phyloP scores from a whole-genome alignment of 495 filamentous ascomycete genomes.

The Penicillium coprophilum region DNA sequence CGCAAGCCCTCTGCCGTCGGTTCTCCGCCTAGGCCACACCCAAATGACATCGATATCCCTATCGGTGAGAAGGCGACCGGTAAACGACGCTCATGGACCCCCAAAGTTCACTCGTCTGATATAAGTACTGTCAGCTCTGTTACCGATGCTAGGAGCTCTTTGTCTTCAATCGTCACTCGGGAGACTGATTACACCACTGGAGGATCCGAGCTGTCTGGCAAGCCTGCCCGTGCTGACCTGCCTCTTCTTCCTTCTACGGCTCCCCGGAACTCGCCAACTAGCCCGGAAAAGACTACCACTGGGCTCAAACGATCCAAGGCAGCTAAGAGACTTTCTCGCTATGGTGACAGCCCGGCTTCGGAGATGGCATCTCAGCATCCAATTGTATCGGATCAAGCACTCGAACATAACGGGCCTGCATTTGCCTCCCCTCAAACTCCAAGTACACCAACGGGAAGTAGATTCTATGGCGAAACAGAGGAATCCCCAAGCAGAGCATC shows the following conservation, averaged over 20 bases:
- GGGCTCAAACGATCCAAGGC: slow-evolving; percentile 57
- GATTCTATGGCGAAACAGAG: slow-evolving; percentile 27
- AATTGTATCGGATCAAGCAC: slow-evolving; percentile 12
- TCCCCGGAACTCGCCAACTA: slow-evolving; percentile 11
- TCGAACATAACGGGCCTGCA: slow-evolving; percentile 4
- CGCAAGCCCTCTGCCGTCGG: slow-evolving; percentile 33
- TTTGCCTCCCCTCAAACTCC: not conserved
- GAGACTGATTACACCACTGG: slow-evolving; percentile 39
- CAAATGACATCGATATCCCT: slow-evolving; percentile 63
- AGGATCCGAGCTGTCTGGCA: slow-evolving; percentile 28
- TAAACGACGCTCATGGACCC: slow-evolving; percentile 35
- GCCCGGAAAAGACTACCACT: slow-evolving; percentile 30
- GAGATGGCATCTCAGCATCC: slow-evolving; percentile 26
- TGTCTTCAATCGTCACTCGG: slow-evolving; percentile 37
- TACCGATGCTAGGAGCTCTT: slow-evolving; percentile 33
- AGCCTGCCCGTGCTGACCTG: slow-evolving; percentile 22
- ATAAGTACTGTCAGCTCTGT: slow-evolving; percentile 38
- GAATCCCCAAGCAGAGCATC: slow-evolving; percentile 10
- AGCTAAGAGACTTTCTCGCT: slow-evolving; percentile 46
- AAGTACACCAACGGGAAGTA: slow-evolving; percentile 16
- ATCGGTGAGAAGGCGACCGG: slow-evolving; percentile 64
- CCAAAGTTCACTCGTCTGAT: slow-evolving; percentile 39
- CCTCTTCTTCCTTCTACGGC: slow-evolving; percentile 32
- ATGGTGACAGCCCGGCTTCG: slow-evolving; percentile 39
- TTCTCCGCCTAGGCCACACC: slow-evolving; percentile 45